Base-by-base conservation (phyloP, 2,329 filamentous ascomycete species). In the Fusarium sp. region DNA sequence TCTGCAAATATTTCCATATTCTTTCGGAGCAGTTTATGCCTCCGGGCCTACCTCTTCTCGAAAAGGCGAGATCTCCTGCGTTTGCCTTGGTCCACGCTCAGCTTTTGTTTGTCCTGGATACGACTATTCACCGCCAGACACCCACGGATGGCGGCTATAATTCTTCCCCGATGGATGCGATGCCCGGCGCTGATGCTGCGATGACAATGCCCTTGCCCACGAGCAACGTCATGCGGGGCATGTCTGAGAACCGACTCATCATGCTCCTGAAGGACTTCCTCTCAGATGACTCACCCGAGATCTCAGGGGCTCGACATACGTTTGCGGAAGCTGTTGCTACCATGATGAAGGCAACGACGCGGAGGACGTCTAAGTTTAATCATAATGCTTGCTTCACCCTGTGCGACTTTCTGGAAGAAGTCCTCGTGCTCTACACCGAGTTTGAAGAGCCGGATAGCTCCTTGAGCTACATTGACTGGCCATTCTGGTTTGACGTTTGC, bases 351-450 rank as follows among this genome's bases (percentile, higher is more conserved):
- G 90, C 91, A 1, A 89, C 92, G 2, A 90, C 94, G 2, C 89
- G 91, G 70, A 90, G 89, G 70, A 95, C 92, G 0, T 95, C 94
- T 0, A 85, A 93, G 58, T 97, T 92, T 77, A 91, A 97, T 78
- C 93, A 94, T 76, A 90, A 90, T 68, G 92, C 94, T 16, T 97
- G 94, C 78, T 96, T 96, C 77, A 92, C 94, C 10, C 85, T 97
- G n/a, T 95, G 94, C 77, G 95, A 98, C 78, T 94, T 97, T 70
- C 83, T 97, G 28, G 94, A 97, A 77, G 94, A 97, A 79, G 87
- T 91, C 2, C 83, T 97, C 53, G 84, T 89, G 15, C 90, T 94
- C 41, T 87, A 87, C 65, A 82, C 86, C 60, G 78, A 81, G 7
- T 83, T 81, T 51, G 84, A 85, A 63, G 82, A 83, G 3, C 78